These are phyloP conservation scores for Ustilago sp. DNA, from an alignment of 1,284 basidiomycete genomes.

Conservation along the genomic window DNA sequence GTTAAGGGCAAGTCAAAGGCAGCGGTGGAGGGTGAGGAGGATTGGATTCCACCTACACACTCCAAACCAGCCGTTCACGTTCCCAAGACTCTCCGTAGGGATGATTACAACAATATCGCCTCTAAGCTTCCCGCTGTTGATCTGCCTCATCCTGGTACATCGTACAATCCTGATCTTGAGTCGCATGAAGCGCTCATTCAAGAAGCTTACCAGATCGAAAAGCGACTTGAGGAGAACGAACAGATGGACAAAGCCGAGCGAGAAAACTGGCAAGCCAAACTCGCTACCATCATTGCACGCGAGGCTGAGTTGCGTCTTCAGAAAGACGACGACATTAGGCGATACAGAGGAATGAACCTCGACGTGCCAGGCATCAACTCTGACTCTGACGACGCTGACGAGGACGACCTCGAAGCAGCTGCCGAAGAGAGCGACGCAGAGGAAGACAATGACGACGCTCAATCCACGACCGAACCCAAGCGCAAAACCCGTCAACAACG, in stretches of 20 bases:
- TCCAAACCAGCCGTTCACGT: constrained; percentile 26
- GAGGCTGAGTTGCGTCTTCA: constrained; percentile 31
- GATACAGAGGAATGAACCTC: constrained; percentile 51
- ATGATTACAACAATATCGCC: constrained; percentile 35
- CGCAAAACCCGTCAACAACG: constrained; percentile 59
- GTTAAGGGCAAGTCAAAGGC: constrained; percentile 39
- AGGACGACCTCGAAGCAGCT: not conserved
- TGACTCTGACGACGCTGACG: constrained; percentile 27
- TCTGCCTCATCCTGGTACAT: constrained; percentile 84
- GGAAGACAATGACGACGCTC: constrained; percentile 12
- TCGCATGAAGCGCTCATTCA: constrained; percentile 82
- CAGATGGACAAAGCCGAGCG: constrained; percentile 64
- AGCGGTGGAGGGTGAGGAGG: constrained; percentile 3
- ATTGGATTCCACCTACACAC: constrained; percentile 20
- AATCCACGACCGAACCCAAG: constrained; percentile 23
- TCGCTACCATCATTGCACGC: constrained; percentile 37
- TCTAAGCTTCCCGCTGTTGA: constrained; percentile 74
- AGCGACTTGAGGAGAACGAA: constrained; percentile 75
- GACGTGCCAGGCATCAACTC: constrained; percentile 26
- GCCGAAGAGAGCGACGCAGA: constrained; percentile 2
- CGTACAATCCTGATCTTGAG: constrained; percentile 89
- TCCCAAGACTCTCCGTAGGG: constrained; percentile 38
- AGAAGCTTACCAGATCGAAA: constrained; percentile 78
- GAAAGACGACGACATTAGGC: constrained; percentile 26
- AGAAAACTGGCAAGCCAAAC: constrained; percentile 28